A percentile compares a stretch with the other conserved stretches of the same genome.
Evolutionary conservation across 1,284 basidiomycete genomes (phyloP).

Genomic region (Ceratobasidium sp.): DNA sequence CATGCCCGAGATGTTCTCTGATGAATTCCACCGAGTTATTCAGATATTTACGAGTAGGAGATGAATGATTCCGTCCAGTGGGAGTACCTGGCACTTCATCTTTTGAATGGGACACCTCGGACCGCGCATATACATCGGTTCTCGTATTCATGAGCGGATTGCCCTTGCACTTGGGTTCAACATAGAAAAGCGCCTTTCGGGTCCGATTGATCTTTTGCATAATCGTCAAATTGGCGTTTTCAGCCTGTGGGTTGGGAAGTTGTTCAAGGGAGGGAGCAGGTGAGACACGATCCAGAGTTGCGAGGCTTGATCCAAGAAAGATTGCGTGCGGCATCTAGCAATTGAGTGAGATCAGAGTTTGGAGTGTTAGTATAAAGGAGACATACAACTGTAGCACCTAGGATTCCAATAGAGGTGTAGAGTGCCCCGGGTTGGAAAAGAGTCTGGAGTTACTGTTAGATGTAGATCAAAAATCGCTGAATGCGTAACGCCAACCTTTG

Average conservation of each 20-base stretch:
- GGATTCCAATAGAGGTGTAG: slow-evolving; percentile 86
- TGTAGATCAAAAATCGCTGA: not conserved
- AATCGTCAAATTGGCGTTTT: slow-evolving; percentile 7
- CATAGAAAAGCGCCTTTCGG: slow-evolving; percentile 12
- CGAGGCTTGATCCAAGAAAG: slow-evolving; percentile 88
- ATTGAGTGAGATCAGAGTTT: not conserved
- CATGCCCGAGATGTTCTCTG: slow-evolving; percentile 81
- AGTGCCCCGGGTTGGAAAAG: slow-evolving; percentile 74
- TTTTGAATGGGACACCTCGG: too few species aligned
- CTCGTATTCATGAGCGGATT: not conserved
- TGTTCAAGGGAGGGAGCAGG: not conserved
- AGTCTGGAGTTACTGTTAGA: slow-evolving; percentile 57
- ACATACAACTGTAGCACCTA: slow-evolving; percentile 82
- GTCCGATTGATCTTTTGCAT: slow-evolving; percentile 4
- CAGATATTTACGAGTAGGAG: not conserved
- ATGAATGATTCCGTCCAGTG: too few species aligned
- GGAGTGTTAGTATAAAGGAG: slow-evolving; percentile 17
- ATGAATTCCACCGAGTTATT: slow-evolving; percentile 67
- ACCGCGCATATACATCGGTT: too few species aligned
- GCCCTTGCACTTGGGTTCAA: not conserved
- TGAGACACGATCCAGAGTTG: slow-evolving; percentile 79
- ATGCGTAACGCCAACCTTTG: slow-evolving; percentile 26
- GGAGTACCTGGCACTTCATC: too few species aligned
- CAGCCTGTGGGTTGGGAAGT: slow-evolving; percentile 24
- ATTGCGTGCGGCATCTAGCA: slow-evolving; percentile 83